Conservation (phyloP, 2,329 filamentous ascomycete genomes). For the Cadophora luteo-olivacea region DNA sequence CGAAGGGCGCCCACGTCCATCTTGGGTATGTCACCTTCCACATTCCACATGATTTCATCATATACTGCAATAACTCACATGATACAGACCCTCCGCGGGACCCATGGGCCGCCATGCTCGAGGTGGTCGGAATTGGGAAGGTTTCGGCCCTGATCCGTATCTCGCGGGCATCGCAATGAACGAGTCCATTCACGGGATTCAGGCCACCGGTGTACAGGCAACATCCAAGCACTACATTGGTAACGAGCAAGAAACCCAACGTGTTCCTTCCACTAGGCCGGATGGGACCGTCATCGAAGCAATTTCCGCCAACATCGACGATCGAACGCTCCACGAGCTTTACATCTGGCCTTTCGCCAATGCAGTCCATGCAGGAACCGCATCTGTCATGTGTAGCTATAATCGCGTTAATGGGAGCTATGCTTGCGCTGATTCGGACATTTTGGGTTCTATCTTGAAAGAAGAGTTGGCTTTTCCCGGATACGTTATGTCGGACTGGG, state of each 20-base stretch:
- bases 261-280: constrained; percentile 36
- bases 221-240: constrained; percentile 53
- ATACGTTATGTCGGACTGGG: constrained; percentile 84
- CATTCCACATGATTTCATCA: no score
- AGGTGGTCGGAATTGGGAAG: constrained; percentile 73
- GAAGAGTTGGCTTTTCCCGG: constrained; percentile 87
- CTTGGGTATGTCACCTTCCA: no score
- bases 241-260: constrained; percentile 70
- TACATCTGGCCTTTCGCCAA: constrained; percentile 88
- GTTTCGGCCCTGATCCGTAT: constrained; percentile 43
- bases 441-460: constrained; percentile 81
- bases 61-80: no score
- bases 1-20: no score
- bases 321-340: constrained; percentile 74
- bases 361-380: constrained; percentile 75
- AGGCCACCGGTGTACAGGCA: constrained; percentile 55
- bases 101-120: constrained; percentile 70
- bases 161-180: constrained; percentile 64
- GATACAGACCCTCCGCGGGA: constrained; percentile 58
- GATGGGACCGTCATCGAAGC: constrained; percentile 51
- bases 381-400: constrained; percentile 82
- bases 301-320: constrained; percentile 78
- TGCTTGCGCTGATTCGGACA: constrained; percentile 76
- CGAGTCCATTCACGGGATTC: constrained; percentile 64
- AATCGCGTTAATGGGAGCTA: constrained; percentile 73